phyloP scores from a whole-genome alignment of 768 basidiomycete species.

The Strobilomyces confusus region DNA sequence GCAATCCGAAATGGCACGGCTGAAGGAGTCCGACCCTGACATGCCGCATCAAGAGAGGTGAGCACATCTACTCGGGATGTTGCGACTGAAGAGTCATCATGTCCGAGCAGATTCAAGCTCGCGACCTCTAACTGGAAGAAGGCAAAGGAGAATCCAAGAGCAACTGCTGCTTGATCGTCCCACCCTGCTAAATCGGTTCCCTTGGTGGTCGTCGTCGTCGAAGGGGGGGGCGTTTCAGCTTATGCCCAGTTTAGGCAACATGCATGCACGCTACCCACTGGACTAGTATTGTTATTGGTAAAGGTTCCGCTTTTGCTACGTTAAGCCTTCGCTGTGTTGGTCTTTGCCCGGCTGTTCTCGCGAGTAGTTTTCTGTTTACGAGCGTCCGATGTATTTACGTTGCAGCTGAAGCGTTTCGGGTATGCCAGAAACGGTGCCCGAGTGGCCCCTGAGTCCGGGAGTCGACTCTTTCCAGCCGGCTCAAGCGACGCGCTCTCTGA shows the following conservation, averaged over 20 bases:
- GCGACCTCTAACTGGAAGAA: conserved; percentile 79
- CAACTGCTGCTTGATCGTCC: conserved; percentile 21
- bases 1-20: conserved; percentile 74
- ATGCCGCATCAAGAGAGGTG: conserved; percentile 73
- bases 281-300: conserved; percentile 33
- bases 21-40: conserved; percentile 72
- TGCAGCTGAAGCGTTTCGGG: neutral
- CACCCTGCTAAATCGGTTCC: conserved; percentile 5
- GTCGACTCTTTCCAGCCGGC: conserved; percentile 22
- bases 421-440: neutral
- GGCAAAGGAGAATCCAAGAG: conserved; percentile 62
- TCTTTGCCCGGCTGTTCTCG: neutral
- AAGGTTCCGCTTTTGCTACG: conserved; percentile 22
- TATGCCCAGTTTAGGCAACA: conserved; percentile 18
- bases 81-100: conserved; percentile 1
- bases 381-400: conserved; percentile 8
- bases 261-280: conserved; percentile 6
- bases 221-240: conserved; percentile 9
- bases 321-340: conserved; percentile 12
- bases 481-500: conserved; percentile 19
- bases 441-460: conserved; percentile 20
- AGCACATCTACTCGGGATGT: conserved; percentile 1
- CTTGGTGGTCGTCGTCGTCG: conserved; percentile 2
- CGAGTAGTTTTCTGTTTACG: neutral
- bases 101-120: conserved; percentile 53